Evolutionary conservation across 2,329 filamentous ascomycete species (phyloP).

Genomic region (Calonectria pseudoreteaudii): DNA sequence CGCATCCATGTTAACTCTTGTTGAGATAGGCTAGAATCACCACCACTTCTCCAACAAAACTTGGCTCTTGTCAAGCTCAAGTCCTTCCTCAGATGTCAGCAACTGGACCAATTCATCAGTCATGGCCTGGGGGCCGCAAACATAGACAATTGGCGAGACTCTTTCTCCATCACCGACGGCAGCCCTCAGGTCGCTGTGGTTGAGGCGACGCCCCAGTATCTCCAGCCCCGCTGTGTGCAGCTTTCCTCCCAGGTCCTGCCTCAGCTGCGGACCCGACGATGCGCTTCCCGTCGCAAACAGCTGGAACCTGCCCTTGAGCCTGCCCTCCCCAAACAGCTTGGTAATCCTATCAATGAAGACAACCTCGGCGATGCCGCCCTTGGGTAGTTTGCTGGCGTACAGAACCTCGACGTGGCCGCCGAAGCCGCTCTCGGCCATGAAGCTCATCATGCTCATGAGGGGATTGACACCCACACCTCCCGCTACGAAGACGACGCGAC

Average conservation of each 20-base stretch:
- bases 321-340: conserved; percentile 51
- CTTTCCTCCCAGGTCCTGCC: not conserved
- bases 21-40: conserved; percentile 48
- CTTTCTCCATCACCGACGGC: conserved; percentile 50
- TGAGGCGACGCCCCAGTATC: conserved; percentile 55
- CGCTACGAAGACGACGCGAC: conserved; percentile 78
- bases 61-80: conserved; percentile 57
- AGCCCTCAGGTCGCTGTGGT: conserved; percentile 53
- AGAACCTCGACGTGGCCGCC: conserved; percentile 66
- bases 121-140: conserved; percentile 77
- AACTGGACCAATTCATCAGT: conserved; percentile 73
- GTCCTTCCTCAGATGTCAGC: conserved; percentile 48
- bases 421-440: conserved; percentile 58
- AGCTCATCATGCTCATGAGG: conserved; percentile 78
- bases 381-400: conserved; percentile 66
- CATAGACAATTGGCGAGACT: conserved; percentile 66
- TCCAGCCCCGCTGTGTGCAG: conserved; percentile 23
- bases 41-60: conserved; percentile 75
- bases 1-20: no score
- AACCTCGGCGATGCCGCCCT: conserved; percentile 49
- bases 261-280: not conserved
- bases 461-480: conserved; percentile 89
- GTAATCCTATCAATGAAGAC: conserved; percentile 65
- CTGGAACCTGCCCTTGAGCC: conserved; percentile 54
- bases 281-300: conserved; percentile 60